phyloP scores from a whole-genome alignment of 2,329 filamentous ascomycete species.

The Fusarium torulosum region DNA sequence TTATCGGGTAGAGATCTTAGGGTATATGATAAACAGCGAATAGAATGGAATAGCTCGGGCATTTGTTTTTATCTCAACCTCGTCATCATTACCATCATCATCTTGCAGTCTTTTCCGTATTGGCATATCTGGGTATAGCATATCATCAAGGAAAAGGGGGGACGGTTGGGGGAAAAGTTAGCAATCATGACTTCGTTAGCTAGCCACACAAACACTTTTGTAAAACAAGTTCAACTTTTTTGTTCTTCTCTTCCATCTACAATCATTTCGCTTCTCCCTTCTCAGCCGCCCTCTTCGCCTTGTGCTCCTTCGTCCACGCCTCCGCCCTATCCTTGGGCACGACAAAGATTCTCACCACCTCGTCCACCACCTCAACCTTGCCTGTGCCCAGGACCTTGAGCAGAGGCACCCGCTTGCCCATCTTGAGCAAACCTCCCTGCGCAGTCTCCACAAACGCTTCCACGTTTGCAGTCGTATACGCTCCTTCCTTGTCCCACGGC shows the following conservation, averaged over 20 bases:
- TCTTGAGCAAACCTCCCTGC: conserved; percentile 84
- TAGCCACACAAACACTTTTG: conserved; percentile 6
- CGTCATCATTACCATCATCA: background rate
- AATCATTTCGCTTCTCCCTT: conserved; percentile 47
- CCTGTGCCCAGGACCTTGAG: conserved; percentile 80
- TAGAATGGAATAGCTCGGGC: conserved; percentile 36
- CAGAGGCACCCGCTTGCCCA: conserved; percentile 85
- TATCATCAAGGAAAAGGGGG: background rate
- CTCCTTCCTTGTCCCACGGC: conserved; percentile 81
- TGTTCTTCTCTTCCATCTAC: conserved; percentile 2
- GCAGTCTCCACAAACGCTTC: conserved; percentile 92
- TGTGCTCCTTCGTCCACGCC: conserved; percentile 87
- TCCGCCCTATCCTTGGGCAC: conserved; percentile 78
- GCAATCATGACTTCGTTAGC: conserved; percentile 22
- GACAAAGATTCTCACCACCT: conserved; percentile 84
- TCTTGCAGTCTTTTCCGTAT: background rate
- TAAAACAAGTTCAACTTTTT: conserved; percentile 20
- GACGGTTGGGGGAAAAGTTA: conserved; percentile 4
- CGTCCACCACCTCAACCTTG: conserved; percentile 89
- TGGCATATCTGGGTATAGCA: conserved; percentile 16
- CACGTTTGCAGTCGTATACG: conserved; percentile 75
- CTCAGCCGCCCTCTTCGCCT: conserved; percentile 74
- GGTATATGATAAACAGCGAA: conserved; percentile 35
- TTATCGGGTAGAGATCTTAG: conserved; percentile 12
- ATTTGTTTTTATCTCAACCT: conserved; percentile 15